Base-by-base conservation (phyloP, 371 early-diverging fungal species). In the Syncephalastrum contaminatum region DNA sequence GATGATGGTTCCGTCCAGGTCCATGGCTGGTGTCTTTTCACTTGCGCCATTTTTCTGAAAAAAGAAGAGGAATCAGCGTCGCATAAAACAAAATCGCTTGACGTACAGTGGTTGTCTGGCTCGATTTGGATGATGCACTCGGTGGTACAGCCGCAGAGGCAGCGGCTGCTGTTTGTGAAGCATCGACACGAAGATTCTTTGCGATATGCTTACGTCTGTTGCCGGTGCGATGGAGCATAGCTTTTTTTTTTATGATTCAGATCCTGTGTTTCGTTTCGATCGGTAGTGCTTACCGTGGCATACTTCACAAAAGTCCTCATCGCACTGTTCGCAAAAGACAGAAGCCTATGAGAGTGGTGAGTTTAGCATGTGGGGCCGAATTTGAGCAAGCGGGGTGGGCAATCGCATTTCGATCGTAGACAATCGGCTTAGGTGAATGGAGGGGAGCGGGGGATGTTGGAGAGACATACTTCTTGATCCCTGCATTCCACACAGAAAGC, bases 251-350 rank as follows among this genome's bases (percentile, higher is more conserved):
- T 8, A 30, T 10, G 36, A 30, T 6, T 30, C 36, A 30, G 36
- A 30, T 30, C 36, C 10, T 30, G 12, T 30, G 36, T 10, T 30
- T 30, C 36, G 36, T 8, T 30, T 2, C 10, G 36, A 30, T 30
- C 36, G 36, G 48, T 3, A 24, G 25, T 22, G 22, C 19, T 27
- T 56, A 62, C 77, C 80, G 63, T 82, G 90, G 69, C 98, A 95
- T 27, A 96, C 95, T 68, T 92, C 90, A 65, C 97, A 97, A 83
- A 90, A 97, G 62, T 86, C 86, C 61, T 93, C 94, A 53, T 76
- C 78, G 57, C 94, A 93, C 61, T 88, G 86, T 50, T 88, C 85
- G 72, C 94, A 93, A 60, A 80, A 84, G 30, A 86, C 72, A 5
- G 79, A 75, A 1, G 92, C 83, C 64, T 86, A 58, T 6, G 51